Evolutionary conservation across 2,329 filamentous ascomycete genomes (phyloP).

Genomic region (Colletotrichum plurivorum): DNA sequence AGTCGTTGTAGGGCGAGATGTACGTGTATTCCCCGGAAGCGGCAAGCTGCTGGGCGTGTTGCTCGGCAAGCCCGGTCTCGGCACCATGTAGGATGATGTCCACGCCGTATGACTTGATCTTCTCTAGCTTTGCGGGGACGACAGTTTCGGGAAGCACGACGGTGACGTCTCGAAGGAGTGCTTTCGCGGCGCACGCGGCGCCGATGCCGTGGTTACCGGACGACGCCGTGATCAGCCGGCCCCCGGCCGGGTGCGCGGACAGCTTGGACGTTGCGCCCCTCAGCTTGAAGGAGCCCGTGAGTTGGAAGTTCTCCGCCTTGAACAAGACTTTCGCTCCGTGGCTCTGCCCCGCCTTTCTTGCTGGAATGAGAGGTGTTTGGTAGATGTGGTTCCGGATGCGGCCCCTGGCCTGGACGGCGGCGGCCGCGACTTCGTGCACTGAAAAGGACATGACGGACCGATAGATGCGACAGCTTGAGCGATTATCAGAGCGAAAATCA

Average conservation of each 20-base stretch:
- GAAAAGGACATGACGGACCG: slow-evolving; percentile 14
- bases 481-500: too few species aligned
- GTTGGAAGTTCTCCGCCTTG: slow-evolving; percentile 47
- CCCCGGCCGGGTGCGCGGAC: slow-evolving; percentile 26
- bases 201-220: slow-evolving; percentile 45
- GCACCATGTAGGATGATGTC: slow-evolving; percentile 43
- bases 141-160: slow-evolving; percentile 44
- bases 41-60: slow-evolving; percentile 44
- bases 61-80: slow-evolving; percentile 43
- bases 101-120: slow-evolving; percentile 43
- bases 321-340: slow-evolving; percentile 39
- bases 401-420: slow-evolving; percentile 37
- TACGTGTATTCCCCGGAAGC: slow-evolving; percentile 42
- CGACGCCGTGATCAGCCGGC: slow-evolving; percentile 43
- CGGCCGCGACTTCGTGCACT: slow-evolving; percentile 32
- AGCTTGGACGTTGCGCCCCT: slow-evolving; percentile 46
- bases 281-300: slow-evolving; percentile 46
- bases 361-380: slow-evolving; percentile 42
- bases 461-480: neutral
- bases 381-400: slow-evolving; percentile 44
- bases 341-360: slow-evolving; percentile 21
- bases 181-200: slow-evolving; percentile 37
- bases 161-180: slow-evolving; percentile 36
- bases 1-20: slow-evolving; percentile 45
- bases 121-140: slow-evolving; percentile 41